Evolutionary conservation across 148 eudicot species (phyloP).

Genomic region (Simmondsia chinensis): DNA sequence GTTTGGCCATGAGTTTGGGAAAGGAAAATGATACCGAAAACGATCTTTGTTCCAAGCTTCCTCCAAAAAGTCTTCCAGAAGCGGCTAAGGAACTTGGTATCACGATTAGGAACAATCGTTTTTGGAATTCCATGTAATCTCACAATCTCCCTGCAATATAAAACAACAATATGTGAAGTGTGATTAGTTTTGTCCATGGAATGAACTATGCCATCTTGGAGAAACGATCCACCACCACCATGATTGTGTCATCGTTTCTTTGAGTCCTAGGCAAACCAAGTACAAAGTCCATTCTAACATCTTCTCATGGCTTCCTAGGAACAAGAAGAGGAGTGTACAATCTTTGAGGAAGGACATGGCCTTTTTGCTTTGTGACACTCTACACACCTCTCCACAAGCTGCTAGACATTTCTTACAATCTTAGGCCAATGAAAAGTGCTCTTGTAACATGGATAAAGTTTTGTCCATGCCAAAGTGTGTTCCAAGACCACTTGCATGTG

Average conservation of each 20-base stretch:
- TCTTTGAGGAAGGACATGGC: background rate
- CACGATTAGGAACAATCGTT: background rate
- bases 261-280: background rate
- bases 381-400: background rate
- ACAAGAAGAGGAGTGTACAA: background rate
- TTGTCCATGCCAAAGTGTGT: conserved; percentile 2
- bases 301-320: background rate
- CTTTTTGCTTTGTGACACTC: background rate
- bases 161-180: background rate
- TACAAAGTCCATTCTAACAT: background rate
- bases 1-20: background rate
- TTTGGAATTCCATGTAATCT: background rate
- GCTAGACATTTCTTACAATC: background rate
- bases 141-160: background rate
- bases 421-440: conserved; percentile 7
- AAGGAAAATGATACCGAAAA: background rate
- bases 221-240: background rate
- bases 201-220: background rate
- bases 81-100: background rate
- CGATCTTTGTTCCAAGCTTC: background rate
- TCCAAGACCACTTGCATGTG: conserved; percentile 5
- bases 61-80: no score
- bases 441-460: background rate
- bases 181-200: conserved; percentile 1
- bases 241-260: background rate